phyloP scores from a whole-genome alignment of 139 green algal species.

The Marvania coccoides region DNA sequence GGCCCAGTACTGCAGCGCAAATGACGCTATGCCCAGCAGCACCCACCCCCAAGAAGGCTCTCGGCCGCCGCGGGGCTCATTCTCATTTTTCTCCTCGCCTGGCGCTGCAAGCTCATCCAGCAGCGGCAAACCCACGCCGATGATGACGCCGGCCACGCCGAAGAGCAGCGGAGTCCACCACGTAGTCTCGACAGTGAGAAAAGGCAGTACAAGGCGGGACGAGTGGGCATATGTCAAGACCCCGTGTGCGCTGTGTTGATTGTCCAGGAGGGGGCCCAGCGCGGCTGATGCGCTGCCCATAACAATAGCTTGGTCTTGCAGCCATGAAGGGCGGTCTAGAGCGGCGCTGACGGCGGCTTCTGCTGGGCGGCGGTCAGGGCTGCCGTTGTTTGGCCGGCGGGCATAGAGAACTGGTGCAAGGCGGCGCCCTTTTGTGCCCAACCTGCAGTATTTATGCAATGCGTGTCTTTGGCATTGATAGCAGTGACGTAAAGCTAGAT shows the following conservation, averaged over 20 bases:
- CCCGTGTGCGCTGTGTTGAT: slow-evolving; percentile 38
- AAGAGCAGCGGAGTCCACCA: slow-evolving; percentile 70
- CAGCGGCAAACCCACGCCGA: slow-evolving; percentile 36
- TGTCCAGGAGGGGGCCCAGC: slow-evolving; percentile 56
- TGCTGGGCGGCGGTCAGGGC: neutral
- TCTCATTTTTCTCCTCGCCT: too few relatives aligned
- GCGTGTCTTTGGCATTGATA: too few relatives aligned
- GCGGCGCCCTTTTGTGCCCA: too few relatives aligned
- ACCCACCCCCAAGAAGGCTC: slow-evolving; percentile 26
- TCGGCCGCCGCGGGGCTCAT: neutral
- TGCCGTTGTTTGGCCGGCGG: neutral
- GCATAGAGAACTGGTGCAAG: too few relatives aligned
- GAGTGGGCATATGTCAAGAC: slow-evolving; percentile 55
- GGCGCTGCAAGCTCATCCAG: slow-evolving; percentile 18
- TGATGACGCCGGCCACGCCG: slow-evolving; percentile 47
- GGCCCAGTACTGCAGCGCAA: slow-evolving; percentile 43
- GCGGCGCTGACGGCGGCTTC: neutral
- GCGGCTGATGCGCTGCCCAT: slow-evolving; percentile 25
- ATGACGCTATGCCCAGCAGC: slow-evolving; percentile 27
- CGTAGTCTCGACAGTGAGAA: slow-evolving; percentile 30
- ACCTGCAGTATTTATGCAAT: too few relatives aligned
- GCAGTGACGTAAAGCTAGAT: too few relatives aligned
- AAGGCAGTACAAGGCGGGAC: neutral
- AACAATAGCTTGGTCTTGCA: slow-evolving; percentile 12
- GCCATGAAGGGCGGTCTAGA: neutral